These are phyloP conservation scores for Rhododendron mucronatum DNA, from an alignment of 148 eudicot genomes.

Conservation along the genomic window DNA sequence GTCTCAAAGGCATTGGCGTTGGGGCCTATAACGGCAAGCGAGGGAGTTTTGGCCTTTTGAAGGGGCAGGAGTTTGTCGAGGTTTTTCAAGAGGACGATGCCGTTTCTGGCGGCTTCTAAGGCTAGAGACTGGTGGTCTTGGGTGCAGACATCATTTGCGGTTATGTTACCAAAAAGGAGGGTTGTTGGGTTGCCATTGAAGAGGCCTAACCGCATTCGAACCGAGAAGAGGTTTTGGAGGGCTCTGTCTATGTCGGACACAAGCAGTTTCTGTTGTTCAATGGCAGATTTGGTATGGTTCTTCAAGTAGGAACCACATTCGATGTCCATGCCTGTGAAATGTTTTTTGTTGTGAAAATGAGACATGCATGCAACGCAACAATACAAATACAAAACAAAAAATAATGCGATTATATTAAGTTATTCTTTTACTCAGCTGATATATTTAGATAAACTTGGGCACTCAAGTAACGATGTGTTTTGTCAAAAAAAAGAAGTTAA, in stretches of 20 bases:
- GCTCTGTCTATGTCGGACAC: slow-evolving; percentile 69
- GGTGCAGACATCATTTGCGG: slow-evolving; percentile 52
- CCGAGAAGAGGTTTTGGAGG: slow-evolving; percentile 62
- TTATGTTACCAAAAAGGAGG: slow-evolving; percentile 42
- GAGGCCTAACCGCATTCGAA: slow-evolving; percentile 73
- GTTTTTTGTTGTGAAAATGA: neutral
- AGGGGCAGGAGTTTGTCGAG: slow-evolving; percentile 52
- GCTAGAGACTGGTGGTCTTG: slow-evolving; percentile 49
- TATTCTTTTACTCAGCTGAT: neutral
- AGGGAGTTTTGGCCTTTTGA: slow-evolving; percentile 29
- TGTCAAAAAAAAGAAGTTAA: neutral
- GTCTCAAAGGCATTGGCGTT: slow-evolving; percentile 45
- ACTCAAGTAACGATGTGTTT: neutral
- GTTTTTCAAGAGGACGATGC: slow-evolving; percentile 78
- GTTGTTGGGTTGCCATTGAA: slow-evolving; percentile 60
- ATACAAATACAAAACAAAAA: neutral
- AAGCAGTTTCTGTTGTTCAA: slow-evolving; percentile 39
- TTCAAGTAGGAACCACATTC: slow-evolving; percentile 66
- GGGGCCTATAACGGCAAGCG: slow-evolving; percentile 85
- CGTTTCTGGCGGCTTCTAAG: slow-evolving; percentile 68
- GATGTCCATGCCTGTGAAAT: slow-evolving; percentile 71
- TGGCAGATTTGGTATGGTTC: slow-evolving; percentile 74
- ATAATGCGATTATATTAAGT: neutral
- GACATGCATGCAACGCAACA: neutral
- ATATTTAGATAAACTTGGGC: neutral